Conservation (phyloP, 2,329 filamentous ascomycete species). For the Colletotrichum spinosum region DNA sequence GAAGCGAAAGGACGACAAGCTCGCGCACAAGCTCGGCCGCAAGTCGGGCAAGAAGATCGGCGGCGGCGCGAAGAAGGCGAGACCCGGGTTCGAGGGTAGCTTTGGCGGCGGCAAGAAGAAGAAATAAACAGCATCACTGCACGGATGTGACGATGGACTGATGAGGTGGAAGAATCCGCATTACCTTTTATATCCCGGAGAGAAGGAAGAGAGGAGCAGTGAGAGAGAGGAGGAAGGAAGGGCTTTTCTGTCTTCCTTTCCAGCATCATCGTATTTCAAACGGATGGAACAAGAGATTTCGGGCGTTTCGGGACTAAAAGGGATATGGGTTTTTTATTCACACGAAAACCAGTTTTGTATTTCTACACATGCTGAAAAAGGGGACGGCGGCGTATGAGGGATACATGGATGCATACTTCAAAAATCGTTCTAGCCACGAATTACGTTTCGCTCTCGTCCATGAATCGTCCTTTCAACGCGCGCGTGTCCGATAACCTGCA, state of each 20-base stretch:
- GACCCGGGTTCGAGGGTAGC: conserved; percentile 76
- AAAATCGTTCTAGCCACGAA: conserved; percentile 33
- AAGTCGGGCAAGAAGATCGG: conserved; percentile 62
- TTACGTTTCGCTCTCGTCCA: neutral
- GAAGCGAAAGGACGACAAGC: conserved; percentile 80
- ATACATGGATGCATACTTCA: conserved; percentile 32
- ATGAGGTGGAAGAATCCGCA: neutral
- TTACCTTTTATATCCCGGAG: neutral
- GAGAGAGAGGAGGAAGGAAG: neutral
- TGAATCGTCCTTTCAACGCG: neutral
- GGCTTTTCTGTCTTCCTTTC: neutral
- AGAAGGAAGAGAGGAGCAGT: neutral
- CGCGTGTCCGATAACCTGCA: neutral
- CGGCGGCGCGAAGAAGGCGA: conserved; percentile 57
- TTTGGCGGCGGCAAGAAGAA: conserved; percentile 69
- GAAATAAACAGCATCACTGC: conserved; percentile 24
- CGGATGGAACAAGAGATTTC: conserved; percentile 5
- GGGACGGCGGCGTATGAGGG: conserved; percentile 31
- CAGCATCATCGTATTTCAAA: conserved; percentile 22
- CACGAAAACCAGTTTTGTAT: neutral
- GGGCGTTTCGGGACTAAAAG: conserved; percentile 19
- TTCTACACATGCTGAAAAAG: conserved; percentile 20
- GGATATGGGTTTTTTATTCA: neutral
- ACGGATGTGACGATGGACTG: neutral
- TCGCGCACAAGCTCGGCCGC: conserved; percentile 67